These are phyloP conservation scores for Naganishia sp. DNA, from an alignment of 1,284 basidiomycete species.

Conservation along the genomic window DNA sequence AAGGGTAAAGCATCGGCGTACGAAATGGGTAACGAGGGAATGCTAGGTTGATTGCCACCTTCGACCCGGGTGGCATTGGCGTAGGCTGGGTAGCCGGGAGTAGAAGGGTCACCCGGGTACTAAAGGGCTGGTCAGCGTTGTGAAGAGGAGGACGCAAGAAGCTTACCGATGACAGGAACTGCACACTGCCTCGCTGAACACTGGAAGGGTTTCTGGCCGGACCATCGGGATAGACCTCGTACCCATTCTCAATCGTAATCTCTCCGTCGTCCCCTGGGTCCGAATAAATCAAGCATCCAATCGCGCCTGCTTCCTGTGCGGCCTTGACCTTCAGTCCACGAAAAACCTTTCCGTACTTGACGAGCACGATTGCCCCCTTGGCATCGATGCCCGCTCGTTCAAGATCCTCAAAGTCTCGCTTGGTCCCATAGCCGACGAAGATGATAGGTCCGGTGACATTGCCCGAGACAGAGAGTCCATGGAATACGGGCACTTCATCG, in stretches of 20 bases:
- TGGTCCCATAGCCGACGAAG: slow-evolving; percentile 65
- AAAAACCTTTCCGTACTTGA: slow-evolving; percentile 77
- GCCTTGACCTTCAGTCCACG: slow-evolving; percentile 70
- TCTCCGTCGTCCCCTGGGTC: slow-evolving; percentile 87
- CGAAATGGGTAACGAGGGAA: slow-evolving; percentile 67
- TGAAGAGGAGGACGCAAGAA: neutral
- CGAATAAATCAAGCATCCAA: slow-evolving; percentile 70
- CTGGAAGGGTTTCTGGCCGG: slow-evolving; percentile 77
- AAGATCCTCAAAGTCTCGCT: slow-evolving; percentile 72
- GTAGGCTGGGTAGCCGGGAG: slow-evolving; percentile 85
- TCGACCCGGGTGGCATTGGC: slow-evolving; percentile 72
- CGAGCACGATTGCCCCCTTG: slow-evolving; percentile 77
- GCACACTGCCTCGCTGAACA: slow-evolving; percentile 84
- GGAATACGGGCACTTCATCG: slow-evolving; percentile 55
- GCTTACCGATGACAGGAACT: slow-evolving; percentile 60
- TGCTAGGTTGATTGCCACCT: slow-evolving; percentile 71
- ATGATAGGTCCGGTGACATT: slow-evolving; percentile 56
- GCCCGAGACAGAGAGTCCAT: slow-evolving; percentile 49
- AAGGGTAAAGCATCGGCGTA: slow-evolving; percentile 58
- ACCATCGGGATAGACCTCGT: slow-evolving; percentile 75
- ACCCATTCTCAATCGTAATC: slow-evolving; percentile 76
- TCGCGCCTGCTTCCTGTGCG: slow-evolving; percentile 76
- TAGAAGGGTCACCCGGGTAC: slow-evolving; percentile 68
- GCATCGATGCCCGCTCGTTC: slow-evolving; percentile 67
- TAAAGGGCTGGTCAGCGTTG: slow-evolving; percentile 16